phyloP scores from a whole-genome alignment of 75 land plant species.

The Picea glauca region DNA sequence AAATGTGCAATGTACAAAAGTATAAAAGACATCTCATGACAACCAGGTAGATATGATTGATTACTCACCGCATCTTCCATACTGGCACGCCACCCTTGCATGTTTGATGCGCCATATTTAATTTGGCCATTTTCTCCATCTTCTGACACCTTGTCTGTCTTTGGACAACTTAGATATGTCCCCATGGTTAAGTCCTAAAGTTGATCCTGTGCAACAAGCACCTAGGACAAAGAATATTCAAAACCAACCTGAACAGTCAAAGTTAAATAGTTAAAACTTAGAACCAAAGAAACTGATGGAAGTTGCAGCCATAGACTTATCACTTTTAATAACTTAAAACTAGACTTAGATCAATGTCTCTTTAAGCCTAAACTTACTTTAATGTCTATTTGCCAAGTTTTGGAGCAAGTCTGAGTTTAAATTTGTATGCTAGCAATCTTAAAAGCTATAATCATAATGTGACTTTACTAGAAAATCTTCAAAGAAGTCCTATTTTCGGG shows the following conservation, averaged over 20 bases:
- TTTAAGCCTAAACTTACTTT: background rate
- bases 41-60: background rate
- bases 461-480: background rate
- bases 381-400: background rate
- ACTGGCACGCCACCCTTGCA: slow-evolving; percentile 47
- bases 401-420: background rate
- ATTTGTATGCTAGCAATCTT: background rate
- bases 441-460: background rate
- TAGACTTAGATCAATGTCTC: too few relatives aligned
- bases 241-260: background rate
- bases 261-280: background rate
- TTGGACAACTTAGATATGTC: slow-evolving; percentile 35
- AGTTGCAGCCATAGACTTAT: background rate
- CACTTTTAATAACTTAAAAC: background rate
- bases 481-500: background rate
- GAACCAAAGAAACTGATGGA: background rate
- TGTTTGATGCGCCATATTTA: slow-evolving; percentile 31
- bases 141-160: slow-evolving; percentile 35
- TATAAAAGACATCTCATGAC: background rate
- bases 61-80: slow-evolving; percentile 47
- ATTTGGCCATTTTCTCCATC: slow-evolving; percentile 37
- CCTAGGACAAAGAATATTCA: background rate
- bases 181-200: slow-evolving; percentile 22
- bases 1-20: background rate
- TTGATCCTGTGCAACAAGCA: background rate